Evolutionary conservation across 805 yeast genomes (phyloP).

Genomic region (Pichia rugopelliculosa): DNA sequence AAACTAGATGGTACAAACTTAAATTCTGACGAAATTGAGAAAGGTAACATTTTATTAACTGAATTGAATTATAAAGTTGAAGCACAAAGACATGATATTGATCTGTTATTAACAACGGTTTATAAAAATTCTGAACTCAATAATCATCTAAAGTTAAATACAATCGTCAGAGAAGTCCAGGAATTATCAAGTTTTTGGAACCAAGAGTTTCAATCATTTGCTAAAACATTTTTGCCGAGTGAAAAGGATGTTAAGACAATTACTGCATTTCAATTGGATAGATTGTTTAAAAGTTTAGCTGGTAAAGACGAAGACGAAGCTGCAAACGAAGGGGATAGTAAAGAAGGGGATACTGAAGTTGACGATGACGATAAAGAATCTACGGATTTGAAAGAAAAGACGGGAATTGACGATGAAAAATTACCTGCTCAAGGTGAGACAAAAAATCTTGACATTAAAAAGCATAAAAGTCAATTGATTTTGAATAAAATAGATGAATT

Average conservation of each 20-base stretch:
- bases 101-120: slow-evolving; percentile 39
- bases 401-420: slow-evolving; percentile 6
- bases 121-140: slow-evolving; percentile 52
- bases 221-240: slow-evolving; percentile 70
- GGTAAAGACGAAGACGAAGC: slow-evolving; percentile 14
- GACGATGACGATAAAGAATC: slow-evolving; percentile 14
- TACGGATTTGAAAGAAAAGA: slow-evolving; percentile 8
- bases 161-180: slow-evolving; percentile 63
- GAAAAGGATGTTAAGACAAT: slow-evolving; percentile 89
- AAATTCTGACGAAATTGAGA: slow-evolving; percentile 61
- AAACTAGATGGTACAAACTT: slow-evolving; percentile 56
- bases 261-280: slow-evolving; percentile 79
- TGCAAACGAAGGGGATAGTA: too few species aligned
- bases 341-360: slow-evolving; percentile 1
- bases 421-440: background rate
- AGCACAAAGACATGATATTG: slow-evolving; percentile 42
- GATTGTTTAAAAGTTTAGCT: slow-evolving; percentile 47
- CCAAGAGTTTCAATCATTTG: slow-evolving; percentile 71
- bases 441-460: slow-evolving; percentile 6
- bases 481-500: slow-evolving; percentile 12
- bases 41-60: slow-evolving; percentile 53
- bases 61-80: slow-evolving; percentile 48
- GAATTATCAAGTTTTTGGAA: slow-evolving; percentile 87
- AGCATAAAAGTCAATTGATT: slow-evolving; percentile 16
- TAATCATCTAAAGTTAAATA: slow-evolving; percentile 64